Conservation (phyloP, 768 basidiomycete genomes). For the Asterophora lycoperdoides region DNA sequence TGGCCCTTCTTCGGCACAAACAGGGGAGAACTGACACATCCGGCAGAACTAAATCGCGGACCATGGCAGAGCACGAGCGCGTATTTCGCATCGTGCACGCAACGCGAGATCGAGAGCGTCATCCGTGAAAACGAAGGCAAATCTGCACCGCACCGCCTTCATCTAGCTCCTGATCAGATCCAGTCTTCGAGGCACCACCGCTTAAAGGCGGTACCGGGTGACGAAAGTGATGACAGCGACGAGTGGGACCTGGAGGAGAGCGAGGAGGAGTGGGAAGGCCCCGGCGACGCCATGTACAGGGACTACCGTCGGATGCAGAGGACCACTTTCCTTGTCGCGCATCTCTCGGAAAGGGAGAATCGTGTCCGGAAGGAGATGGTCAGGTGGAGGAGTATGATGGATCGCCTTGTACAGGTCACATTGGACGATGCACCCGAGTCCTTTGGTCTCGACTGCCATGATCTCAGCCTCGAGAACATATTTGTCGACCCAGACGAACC, state of each 20-base stretch:
- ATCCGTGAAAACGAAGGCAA: slow-evolving; percentile 75
- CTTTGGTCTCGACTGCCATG: slow-evolving; percentile 82
- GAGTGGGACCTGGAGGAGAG: slow-evolving; percentile 79
- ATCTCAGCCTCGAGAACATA: slow-evolving; percentile 79
- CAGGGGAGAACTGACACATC: slow-evolving; percentile 67
- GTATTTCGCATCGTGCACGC: slow-evolving; percentile 63
- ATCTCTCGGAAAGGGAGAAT: slow-evolving; percentile 60
- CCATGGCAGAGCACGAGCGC: slow-evolving; percentile 61
- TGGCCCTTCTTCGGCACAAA: slow-evolving; percentile 91
- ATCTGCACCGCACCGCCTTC: slow-evolving; percentile 69
- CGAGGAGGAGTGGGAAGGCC: slow-evolving; percentile 76
- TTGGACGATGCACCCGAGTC: slow-evolving; percentile 38
- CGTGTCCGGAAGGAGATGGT: slow-evolving; percentile 65
- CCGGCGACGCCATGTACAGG: slow-evolving; percentile 73
- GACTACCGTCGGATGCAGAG: slow-evolving; percentile 83
- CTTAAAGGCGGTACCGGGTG: slow-evolving; percentile 61
- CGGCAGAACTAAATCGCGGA: slow-evolving; percentile 71
- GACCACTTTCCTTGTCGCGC: slow-evolving; percentile 72
- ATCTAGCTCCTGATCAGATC: slow-evolving; percentile 80
- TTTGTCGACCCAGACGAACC: slow-evolving; percentile 72
- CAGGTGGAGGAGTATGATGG: slow-evolving; percentile 68
- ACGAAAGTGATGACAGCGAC: slow-evolving; percentile 71
- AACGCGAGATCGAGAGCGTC: slow-evolving; percentile 73
- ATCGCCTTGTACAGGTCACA: slow-evolving; percentile 37
- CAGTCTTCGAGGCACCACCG: slow-evolving; percentile 66